These are phyloP conservation scores for Yarrowia deformans DNA, from an alignment of 805 yeast genomes.

Conservation along the genomic window DNA sequence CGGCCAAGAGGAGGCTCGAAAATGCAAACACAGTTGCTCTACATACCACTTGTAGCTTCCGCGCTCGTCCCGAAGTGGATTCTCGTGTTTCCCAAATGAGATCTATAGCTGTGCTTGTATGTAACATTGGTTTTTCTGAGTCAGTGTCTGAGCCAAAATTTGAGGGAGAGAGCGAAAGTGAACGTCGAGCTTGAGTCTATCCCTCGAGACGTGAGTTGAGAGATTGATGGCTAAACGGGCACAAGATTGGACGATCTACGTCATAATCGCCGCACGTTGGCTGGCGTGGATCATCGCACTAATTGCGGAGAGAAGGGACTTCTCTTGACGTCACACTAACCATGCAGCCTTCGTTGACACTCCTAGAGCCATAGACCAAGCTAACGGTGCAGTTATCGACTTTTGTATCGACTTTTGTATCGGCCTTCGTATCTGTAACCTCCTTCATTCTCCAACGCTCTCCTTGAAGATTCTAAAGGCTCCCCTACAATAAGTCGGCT, in stretches of 20 bases:
- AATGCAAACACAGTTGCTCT: slow-evolving; percentile 1
- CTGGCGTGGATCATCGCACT: not conserved
- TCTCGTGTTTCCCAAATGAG: not conserved
- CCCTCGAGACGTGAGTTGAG: not conserved
- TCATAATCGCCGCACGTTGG: slow-evolving; percentile 19
- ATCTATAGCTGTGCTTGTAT: not conserved
- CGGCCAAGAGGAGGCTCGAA: not conserved
- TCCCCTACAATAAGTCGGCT: too few relatives aligned
- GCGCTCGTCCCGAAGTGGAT: not conserved
- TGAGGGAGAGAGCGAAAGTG: not conserved
- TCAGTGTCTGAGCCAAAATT: too few relatives aligned
- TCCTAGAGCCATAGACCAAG: too few relatives aligned
- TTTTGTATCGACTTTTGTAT: too few relatives aligned
- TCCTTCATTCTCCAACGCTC: too few relatives aligned
- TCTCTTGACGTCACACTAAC: too few relatives aligned
- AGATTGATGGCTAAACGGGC: not conserved
- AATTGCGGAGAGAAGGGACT: too few relatives aligned
- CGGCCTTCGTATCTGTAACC: too few relatives aligned
- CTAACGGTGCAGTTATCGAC: too few relatives aligned
- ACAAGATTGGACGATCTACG: not conserved
- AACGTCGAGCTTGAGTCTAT: slow-evolving; percentile 3
- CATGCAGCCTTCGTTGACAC: too few relatives aligned
- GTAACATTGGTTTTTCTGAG: slow-evolving; percentile 4
- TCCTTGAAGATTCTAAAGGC: too few relatives aligned
- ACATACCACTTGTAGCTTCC: not conserved